Evolutionary conservation across 495 filamentous ascomycete genomes (phyloP), one percentile per base, ranked within the genome.

Genomic region (Penicillium angulare): DNA sequence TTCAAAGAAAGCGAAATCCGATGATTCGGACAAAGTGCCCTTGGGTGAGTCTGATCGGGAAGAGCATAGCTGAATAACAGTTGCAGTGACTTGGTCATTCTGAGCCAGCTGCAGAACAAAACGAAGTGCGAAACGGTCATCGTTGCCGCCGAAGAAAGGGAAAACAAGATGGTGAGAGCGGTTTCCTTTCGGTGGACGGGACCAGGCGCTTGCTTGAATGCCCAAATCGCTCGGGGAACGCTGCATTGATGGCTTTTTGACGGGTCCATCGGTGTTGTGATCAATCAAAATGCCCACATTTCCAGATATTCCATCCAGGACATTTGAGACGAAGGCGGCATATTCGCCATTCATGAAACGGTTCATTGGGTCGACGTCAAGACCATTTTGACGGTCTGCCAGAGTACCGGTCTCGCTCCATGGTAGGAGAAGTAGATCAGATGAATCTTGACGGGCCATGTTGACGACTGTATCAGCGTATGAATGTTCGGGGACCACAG

Each of bases 321-420:
- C 78, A 16, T 76, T 67, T n/a, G 76, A 68, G 7, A 96, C 79
- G 55, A 91, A 91, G 4, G 76, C 68, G 6, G 86, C 78, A 54
- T 90, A 86, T 2, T 78, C 59, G 0, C 61, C 65, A 39, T 75
- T 68, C 3, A 61, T 59, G 26, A 70, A 70, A 1, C 67, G 61
- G 20, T 45, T 56, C 3, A 58, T 46, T 3, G 61, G 55, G 13
- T 72, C 57, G 17, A 65, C 35, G 2, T 61, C 62, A 1, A 67
- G 43, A 3, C 69, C 66, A 46, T 57, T 66, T 16, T 68, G 61
- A 8, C 64, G 71, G 44, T 96, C 91, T 9, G 78, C 77, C 51
- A 88, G 78, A 47, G 76, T 81, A 13, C 88, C 89, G n/a, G 81
- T 84, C 50, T 95, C 90, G 58, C 86, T 89, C 93, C 93, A 98